Evolutionary conservation across 352 stramenopile species (phyloP), one percentile per base, ranked within the genome.

Genomic region (Phytophthora uliginosa): DNA sequence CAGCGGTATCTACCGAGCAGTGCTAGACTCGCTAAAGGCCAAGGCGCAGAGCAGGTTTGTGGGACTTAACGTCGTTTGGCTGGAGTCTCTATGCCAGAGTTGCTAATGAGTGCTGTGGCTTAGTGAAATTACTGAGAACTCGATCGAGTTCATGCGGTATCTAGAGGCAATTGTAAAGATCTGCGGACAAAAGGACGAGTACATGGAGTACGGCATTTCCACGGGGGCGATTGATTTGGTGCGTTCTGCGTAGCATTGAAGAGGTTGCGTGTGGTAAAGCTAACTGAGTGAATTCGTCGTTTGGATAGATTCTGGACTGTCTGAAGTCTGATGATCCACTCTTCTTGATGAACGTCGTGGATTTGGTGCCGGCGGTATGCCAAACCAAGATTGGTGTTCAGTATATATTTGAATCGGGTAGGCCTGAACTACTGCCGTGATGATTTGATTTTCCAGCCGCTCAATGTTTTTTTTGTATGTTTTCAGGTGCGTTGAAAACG

Each of bases 331-430:
- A 85, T n/a, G 90, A 96, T 55, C 71, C 85, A 6, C 69, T 96
- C 20, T 95, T 95, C 62, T 68, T 95, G 67, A 92, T 96, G 87
- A 96, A 94, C 54, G 76, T 96, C 20, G 74, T 95, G 13, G 90
- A 96, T 63, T 75, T 96, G 55, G 69, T 96, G 18, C 88, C 88
- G 1, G 88, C 85, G 15, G 60, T 96, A 17, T 92, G 86, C 59
- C 76, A 86, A 36, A 95, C 86, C 6, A 80, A 84, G 15, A 66
- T 85, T 28, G 90, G 90, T 15, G 74, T 95, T 42, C 66, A 84
- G 60, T 73, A 94, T 71, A 85, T 96, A 57, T 94, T 94, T n/a
- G 64, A 93, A 50, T 95, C 88, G 13, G 90, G 90, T 96, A 68
- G 17, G 79, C 64, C n/a, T 22, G 13, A 50, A 10, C 34, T 28